Evolutionary conservation across 2,329 filamentous ascomycete species (phyloP).

Genomic region (Cladophialophora immunda): DNA sequence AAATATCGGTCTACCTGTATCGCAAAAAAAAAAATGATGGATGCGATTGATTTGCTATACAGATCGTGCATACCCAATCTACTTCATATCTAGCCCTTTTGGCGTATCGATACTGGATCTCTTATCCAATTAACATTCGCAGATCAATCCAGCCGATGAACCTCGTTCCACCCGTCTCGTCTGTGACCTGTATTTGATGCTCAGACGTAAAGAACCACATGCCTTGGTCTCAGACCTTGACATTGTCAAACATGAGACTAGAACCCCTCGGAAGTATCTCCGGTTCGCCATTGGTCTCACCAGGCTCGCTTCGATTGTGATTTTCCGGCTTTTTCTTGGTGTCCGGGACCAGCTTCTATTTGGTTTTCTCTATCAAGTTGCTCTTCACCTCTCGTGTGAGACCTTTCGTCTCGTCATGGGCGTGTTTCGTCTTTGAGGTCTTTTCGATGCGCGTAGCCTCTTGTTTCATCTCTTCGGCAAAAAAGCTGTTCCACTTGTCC

Average conservation of each 20-base stretch:
- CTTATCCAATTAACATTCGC: not conserved
- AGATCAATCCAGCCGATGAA: not conserved
- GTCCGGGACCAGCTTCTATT: conserved; percentile 33
- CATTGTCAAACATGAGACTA: conserved; percentile 26
- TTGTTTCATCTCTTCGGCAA: conserved; percentile 21
- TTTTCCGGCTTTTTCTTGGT: conserved; percentile 12
- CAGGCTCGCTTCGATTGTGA: conserved; percentile 22
- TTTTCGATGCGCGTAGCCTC: conserved; percentile 30
- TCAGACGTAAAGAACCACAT: not conserved
- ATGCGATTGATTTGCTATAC: not conserved
- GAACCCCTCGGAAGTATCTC: conserved; percentile 28
- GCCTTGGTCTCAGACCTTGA: conserved; percentile 5
- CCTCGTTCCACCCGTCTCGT: not conserved
- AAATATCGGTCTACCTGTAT: not conserved
- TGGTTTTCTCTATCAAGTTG: conserved; percentile 22
- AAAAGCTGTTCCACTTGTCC: conserved; percentile 36
- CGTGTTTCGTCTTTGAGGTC: conserved; percentile 22
- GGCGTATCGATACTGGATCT: not conserved
- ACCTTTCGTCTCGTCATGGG: conserved; percentile 18
- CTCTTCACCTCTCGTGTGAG: conserved; percentile 28
- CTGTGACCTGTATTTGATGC: not conserved
- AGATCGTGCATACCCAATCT: not conserved
- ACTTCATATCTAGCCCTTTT: not conserved
- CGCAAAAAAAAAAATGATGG: not conserved
- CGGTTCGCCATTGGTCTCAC: conserved; percentile 10